Percentiles rank a stretch among this genome's conserved stretches.
phyloP scores from a whole-genome alignment of 768 basidiomycete genomes.

The Ephemerocybe angulata region DNA sequence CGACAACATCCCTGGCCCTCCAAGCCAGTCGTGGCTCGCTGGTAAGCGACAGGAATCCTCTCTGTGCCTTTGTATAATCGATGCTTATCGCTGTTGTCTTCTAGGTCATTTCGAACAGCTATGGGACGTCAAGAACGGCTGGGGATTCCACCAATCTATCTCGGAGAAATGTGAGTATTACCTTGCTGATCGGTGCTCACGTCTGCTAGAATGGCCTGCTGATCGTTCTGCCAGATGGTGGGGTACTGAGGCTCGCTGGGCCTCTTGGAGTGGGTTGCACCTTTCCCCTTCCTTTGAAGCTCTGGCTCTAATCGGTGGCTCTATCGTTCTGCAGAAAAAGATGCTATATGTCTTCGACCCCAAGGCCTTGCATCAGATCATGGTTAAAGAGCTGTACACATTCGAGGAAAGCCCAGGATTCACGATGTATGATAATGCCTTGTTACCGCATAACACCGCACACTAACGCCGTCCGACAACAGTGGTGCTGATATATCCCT shows the following conservation, averaged over 20 bases:
- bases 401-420: slow-evolving; percentile 27
- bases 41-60: slow-evolving; percentile 1
- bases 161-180: slow-evolving; percentile 27
- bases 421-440: slow-evolving; percentile 21
- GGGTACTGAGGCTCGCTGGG: slow-evolving; percentile 31
- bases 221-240: slow-evolving; percentile 21
- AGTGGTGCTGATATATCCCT: slow-evolving; percentile 16
- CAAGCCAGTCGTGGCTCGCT: slow-evolving; percentile 6
- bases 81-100: not conserved
- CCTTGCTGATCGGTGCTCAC: not conserved
- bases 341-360: slow-evolving; percentile 44
- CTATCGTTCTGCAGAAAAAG: slow-evolving; percentile 20
- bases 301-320: not conserved
- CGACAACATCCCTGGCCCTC: slow-evolving; percentile 11
- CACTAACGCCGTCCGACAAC: not conserved
- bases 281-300: slow-evolving; percentile 2
- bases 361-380: slow-evolving; percentile 40
- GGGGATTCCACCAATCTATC: slow-evolving; percentile 35
- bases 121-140: slow-evolving; percentile 27
- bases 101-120: slow-evolving; percentile 33
- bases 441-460: not conserved
- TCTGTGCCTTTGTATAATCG: not conserved
- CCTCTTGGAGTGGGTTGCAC: slow-evolving; percentile 35
- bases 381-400: slow-evolving; percentile 38
- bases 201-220: not conserved